Conservation (phyloP, 2,329 filamentous ascomycete species). For the Colletotrichum neosansevieriae region DNA sequence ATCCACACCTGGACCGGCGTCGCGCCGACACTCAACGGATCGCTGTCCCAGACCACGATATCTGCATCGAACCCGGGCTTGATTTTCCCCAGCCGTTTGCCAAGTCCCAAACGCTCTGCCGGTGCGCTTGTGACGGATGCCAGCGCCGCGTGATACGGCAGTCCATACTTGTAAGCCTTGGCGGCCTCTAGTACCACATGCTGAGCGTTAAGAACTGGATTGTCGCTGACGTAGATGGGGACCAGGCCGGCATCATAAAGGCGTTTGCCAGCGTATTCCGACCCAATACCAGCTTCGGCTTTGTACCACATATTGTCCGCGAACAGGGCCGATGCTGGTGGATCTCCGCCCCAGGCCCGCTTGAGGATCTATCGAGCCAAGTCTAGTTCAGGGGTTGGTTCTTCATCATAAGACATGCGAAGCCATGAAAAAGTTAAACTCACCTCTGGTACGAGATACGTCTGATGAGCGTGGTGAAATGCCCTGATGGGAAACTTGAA, state of each 20-base stretch:
- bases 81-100: slow-evolving; percentile 68
- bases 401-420: not conserved
- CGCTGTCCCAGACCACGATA: slow-evolving; percentile 72
- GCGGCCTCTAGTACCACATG: slow-evolving; percentile 76
- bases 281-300: slow-evolving; percentile 73
- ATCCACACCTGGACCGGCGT: slow-evolving; percentile 73
- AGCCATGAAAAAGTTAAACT: slow-evolving; percentile 34
- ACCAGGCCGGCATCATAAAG: slow-evolving; percentile 74
- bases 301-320: slow-evolving; percentile 82
- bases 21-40: slow-evolving; percentile 71
- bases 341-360: slow-evolving; percentile 64
- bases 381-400: not conserved
- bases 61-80: slow-evolving; percentile 73
- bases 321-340: slow-evolving; percentile 72
- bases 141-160: slow-evolving; percentile 71
- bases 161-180: slow-evolving; percentile 69
- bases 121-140: slow-evolving; percentile 70
- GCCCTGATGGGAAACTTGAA: slow-evolving; percentile 75
- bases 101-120: slow-evolving; percentile 68
- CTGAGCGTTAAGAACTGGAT: slow-evolving; percentile 77
- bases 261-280: slow-evolving; percentile 74
- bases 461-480: slow-evolving; percentile 78
- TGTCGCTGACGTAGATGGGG: slow-evolving; percentile 76
- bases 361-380: slow-evolving; percentile 60
- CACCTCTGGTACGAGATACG: slow-evolving; percentile 74